phyloP scores from a whole-genome alignment of 176 grass and related monocot genomes.

The Tuctoria greenei region DNA sequence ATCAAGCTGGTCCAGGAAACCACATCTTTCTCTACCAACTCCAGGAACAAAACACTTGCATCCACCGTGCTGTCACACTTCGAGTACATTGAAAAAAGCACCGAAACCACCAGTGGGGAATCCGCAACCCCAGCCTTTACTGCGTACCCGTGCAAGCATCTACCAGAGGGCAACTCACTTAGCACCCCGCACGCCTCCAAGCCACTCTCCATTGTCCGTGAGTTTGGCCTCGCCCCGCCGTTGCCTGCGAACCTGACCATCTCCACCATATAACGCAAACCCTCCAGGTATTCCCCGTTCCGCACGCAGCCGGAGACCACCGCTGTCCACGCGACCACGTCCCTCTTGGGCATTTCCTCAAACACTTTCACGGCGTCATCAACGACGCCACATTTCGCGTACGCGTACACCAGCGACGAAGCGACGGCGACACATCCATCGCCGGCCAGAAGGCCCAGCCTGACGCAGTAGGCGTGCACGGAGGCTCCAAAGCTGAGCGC shows the following conservation, averaged over 20 bases:
- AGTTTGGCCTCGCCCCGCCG: constrained; percentile 42
- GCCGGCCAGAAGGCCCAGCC: constrained; percentile 47
- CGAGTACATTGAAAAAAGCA: constrained; percentile 68
- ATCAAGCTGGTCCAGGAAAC: constrained; percentile 75
- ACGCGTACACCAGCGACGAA: constrained; percentile 70
- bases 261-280: constrained; percentile 38
- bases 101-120: constrained; percentile 32
- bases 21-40: constrained; percentile 60
- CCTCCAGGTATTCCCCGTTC: constrained; percentile 41
- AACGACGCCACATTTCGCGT: constrained; percentile 47
- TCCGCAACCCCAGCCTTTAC: constrained; percentile 40
- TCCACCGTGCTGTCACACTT: constrained; percentile 57
- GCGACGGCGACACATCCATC: constrained; percentile 51
- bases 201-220: constrained; percentile 56
- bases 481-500: constrained; percentile 39
- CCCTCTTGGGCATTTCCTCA: constrained; percentile 63
- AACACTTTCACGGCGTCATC: constrained; percentile 50
- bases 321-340: constrained; percentile 70
- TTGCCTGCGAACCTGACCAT: constrained; percentile 39
- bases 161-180: constrained; percentile 40
- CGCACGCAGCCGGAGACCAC: constrained; percentile 63
- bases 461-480: constrained; percentile 54
- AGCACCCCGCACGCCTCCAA: constrained; percentile 58
- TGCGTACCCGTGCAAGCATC: constrained; percentile 55
- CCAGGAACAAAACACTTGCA: constrained; percentile 46